phyloP scores from a whole-genome alignment of 1,139 yeast genomes.

The Diutina catenulata region DNA sequence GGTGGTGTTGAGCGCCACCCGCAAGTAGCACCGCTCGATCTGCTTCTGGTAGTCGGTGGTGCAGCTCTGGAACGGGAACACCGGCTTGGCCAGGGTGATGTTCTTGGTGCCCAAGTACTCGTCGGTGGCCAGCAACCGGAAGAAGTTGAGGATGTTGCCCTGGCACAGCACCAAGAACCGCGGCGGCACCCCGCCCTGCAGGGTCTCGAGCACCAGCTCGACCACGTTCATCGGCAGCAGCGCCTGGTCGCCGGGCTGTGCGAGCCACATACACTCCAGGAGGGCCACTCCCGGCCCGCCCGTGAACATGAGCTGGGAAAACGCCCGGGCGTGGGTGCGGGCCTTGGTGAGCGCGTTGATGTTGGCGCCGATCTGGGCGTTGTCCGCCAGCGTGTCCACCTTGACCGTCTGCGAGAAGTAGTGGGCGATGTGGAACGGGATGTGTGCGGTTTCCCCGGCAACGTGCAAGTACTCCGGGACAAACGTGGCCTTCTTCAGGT shows the following conservation, averaged over 20 bases:
- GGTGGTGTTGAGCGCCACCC: background rate
- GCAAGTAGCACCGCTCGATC: background rate
- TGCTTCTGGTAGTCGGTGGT: background rate
- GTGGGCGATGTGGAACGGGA: background rate
- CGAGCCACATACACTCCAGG: no score
- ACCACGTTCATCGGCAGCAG: no score
- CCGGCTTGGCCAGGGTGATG: background rate
- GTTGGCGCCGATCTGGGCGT: slow-evolving; percentile 32
- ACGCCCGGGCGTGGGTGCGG: slow-evolving; percentile 9
- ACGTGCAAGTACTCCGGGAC: background rate
- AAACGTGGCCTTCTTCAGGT: background rate
- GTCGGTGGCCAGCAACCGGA: background rate
- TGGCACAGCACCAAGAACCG: background rate
- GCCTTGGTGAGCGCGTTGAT: slow-evolving; percentile 43
- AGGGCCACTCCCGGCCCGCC: no score
- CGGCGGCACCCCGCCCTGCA: slow-evolving; percentile 6
- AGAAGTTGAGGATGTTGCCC: background rate
- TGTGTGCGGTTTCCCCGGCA: background rate
- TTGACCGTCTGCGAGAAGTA: background rate
- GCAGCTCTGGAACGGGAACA: background rate
- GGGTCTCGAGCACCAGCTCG: background rate
- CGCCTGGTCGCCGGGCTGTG: no score
- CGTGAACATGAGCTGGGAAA: no score
- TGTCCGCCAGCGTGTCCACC: slow-evolving; percentile 1
- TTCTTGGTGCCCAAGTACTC: background rate